phyloP scores from a whole-genome alignment of 2,329 filamentous ascomycete genomes.

The Gaeumannomyces sp. region DNA sequence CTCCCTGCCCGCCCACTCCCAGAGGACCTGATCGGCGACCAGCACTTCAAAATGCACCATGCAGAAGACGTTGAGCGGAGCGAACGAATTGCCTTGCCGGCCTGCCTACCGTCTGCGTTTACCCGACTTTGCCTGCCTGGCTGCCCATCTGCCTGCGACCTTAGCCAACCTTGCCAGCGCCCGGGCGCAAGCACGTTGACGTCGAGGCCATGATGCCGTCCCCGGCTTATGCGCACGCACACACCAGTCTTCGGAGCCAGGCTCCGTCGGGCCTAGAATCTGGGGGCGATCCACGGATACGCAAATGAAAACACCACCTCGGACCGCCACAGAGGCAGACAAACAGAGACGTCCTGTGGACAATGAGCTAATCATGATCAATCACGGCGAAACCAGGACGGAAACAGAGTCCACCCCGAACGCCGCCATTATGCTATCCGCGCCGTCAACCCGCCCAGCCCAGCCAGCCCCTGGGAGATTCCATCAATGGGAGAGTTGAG shows the following conservation, averaged over 20 bases:
- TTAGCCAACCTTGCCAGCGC: no score
- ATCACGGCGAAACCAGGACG: not conserved
- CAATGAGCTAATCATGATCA: slow-evolving; percentile 1
- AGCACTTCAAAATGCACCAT: not conserved
- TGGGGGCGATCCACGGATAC: not conserved
- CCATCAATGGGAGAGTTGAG: not conserved
- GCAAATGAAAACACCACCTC: not conserved
- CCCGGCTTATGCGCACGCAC: not conserved
- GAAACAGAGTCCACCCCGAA: not conserved
- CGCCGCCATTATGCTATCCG: not conserved
- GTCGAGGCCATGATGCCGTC: not conserved
- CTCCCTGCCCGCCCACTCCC: not conserved
- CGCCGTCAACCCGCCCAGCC: not conserved
- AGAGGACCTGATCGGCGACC: not conserved
- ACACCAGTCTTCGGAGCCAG: not conserved
- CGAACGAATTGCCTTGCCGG: not conserved
- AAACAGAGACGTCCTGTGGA: not conserved
- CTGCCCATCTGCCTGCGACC: no score
- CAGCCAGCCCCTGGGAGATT: not conserved
- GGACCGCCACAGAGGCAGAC: no score
- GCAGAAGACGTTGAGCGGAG: not conserved
- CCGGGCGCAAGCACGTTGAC: no score
- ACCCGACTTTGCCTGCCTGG: no score
- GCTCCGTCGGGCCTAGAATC: not conserved
- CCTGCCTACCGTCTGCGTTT: not conserved